phyloP scores from a whole-genome alignment of 2,329 filamentous ascomycete species.

The Ophiostoma piceae region DNA sequence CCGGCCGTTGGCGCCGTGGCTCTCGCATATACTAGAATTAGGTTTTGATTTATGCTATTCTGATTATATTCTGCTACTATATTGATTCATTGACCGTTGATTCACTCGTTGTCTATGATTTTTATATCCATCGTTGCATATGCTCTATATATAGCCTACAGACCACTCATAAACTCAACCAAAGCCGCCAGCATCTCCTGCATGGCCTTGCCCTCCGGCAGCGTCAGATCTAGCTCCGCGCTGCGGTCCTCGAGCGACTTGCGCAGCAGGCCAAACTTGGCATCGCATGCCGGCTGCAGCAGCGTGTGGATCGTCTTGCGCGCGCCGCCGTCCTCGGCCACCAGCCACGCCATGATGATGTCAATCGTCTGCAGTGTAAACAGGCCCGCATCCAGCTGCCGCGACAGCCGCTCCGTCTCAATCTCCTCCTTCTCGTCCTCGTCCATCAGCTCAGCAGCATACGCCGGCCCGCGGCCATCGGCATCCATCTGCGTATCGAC shows the following conservation, averaged over 20 bases:
- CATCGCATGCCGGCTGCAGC: constrained; percentile 41
- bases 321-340: constrained; percentile 80
- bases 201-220: constrained; percentile 54
- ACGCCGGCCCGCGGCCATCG: constrained; percentile 25
- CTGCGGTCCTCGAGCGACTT: constrained; percentile 60
- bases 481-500: constrained; percentile 59
- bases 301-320: constrained; percentile 57
- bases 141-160: not conserved
- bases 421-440: constrained; percentile 57
- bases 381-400: constrained; percentile 75
- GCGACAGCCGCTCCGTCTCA: constrained; percentile 66
- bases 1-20: not conserved
- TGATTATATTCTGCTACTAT: not conserved
- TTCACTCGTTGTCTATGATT: not conserved
- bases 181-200: constrained; percentile 52
- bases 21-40: constrained; percentile 11
- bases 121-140: not conserved
- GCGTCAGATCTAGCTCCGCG: constrained; percentile 45
- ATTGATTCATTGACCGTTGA: not conserved
- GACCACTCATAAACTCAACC: constrained; percentile 42
- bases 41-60: not conserved
- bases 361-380: constrained; percentile 81
- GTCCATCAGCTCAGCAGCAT: constrained; percentile 44
- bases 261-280: constrained; percentile 53
- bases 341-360: constrained; percentile 80